Base-by-base conservation (phyloP, 2,329 filamentous ascomycete genomes). In the Cryphonectria nitschkei region DNA sequence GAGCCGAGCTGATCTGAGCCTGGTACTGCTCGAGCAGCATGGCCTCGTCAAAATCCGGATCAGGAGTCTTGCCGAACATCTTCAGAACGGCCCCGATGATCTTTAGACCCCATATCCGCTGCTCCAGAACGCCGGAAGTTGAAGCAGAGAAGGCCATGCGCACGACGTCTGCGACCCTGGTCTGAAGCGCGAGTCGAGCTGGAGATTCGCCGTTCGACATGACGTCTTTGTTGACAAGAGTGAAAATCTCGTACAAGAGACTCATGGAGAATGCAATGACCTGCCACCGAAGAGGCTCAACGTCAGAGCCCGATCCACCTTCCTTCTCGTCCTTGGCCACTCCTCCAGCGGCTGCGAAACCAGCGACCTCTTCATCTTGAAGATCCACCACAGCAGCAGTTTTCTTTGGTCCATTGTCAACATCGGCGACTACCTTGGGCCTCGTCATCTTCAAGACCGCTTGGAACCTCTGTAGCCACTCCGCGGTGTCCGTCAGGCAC, bases 11-110 rank as follows among this genome's bases (percentile, higher is more conserved):
- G 78, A 99, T 99, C 79, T 99, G 96, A 6, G 96, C 96, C 81
- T 99, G 97, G 77, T 99, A 99, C 80, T 99, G 96, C 80, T 99
- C 97, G 4, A 99, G 87, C 22, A 99, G 86, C 82, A 97, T 97
- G 0, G 93, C 96, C 81, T 99, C 96, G n/a, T 95, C 89, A 78
- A 99, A 99, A 79, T 99, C 96, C 0, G 96, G 97, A 81, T 99
- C 96, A 1, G 95, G 93, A 1, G 93, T 94, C 78, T 94, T 95
- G 68, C 96, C 96, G 82, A 99, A 99, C 85, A 98, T 94, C 84
- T 95, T 97, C 66, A 99, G 84, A 13, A 98, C 90, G 70, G 95
- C 93, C 72, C 97, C 95, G 69, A 99, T 94, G 68, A 99, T 97
- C 79, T 95, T 95, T 74, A 99, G 82, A 37, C 96, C 96, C 85